These are phyloP conservation scores for Euphorbia lathyris DNA, from an alignment of 345 rosid genomes.

Conservation along the genomic window DNA sequence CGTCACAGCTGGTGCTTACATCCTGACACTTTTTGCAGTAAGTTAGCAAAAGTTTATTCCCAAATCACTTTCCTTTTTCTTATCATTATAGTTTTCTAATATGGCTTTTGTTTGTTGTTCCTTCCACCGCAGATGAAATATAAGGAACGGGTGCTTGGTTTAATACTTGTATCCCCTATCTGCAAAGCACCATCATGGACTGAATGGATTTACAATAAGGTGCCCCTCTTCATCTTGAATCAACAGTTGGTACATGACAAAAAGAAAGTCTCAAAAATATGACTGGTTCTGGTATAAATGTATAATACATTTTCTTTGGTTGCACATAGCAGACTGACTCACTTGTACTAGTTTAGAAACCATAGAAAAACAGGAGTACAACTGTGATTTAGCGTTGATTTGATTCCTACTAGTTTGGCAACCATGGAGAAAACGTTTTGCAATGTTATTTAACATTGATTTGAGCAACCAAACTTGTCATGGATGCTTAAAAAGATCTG, in stretches of 20 bases:
- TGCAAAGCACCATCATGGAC: conserved; percentile 68
- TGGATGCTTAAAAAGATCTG: background rate
- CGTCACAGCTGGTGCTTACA: conserved; percentile 64
- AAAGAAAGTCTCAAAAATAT: background rate
- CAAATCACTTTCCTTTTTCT: background rate
- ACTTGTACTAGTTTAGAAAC: background rate
- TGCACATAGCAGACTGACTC: background rate
- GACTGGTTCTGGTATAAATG: background rate
- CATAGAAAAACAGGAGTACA: background rate
- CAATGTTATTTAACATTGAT: background rate
- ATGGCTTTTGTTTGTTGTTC: conserved; percentile 16
- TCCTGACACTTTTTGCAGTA: conserved; percentile 63
- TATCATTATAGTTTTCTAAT: background rate
- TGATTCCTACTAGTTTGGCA: too few species aligned
- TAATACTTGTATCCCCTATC: conserved; percentile 62
- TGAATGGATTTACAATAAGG: conserved; percentile 74
- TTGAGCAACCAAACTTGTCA: background rate
- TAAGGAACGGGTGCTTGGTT: conserved; percentile 51
- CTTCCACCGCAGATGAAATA: conserved; percentile 48
- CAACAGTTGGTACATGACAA: too few species aligned
- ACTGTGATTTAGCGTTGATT: background rate
- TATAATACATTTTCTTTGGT: background rate
- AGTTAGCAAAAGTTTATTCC: conserved; percentile 18
- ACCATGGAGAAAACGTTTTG: too few species aligned
- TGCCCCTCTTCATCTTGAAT: conserved; percentile 19